phyloP scores from a whole-genome alignment of 2,329 filamentous ascomycete genomes.

The Hirsutella rhossiliensis region DNA sequence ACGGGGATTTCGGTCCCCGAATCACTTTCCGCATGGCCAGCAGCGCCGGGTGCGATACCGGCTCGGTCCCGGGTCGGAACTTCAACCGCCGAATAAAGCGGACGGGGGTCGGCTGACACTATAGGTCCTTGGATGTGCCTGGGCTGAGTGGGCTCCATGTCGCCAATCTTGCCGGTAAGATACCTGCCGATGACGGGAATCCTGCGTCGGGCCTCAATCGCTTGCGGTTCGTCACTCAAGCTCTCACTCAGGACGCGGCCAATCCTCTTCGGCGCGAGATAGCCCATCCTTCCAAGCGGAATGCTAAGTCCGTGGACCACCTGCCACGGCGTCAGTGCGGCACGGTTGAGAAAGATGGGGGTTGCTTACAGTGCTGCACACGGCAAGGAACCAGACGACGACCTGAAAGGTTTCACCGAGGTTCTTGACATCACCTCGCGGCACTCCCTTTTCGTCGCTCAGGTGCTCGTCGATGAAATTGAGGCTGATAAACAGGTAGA shows the following conservation, averaged over 20 bases:
- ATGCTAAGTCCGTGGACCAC: slow-evolving; percentile 71
- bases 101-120: neutral
- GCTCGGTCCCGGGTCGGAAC: neutral
- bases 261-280: slow-evolving; percentile 51
- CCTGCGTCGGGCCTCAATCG: neutral
- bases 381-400: slow-evolving; percentile 75
- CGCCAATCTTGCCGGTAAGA: neutral
- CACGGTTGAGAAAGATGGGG: neutral
- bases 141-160: neutral
- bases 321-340: slow-evolving; percentile 5
- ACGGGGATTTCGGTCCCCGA: neutral
- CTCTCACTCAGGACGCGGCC: slow-evolving; percentile 13
- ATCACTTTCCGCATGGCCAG: neutral
- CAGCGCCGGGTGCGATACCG: neutral
- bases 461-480: slow-evolving; percentile 54
- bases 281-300: slow-evolving; percentile 56
- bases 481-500: slow-evolving; percentile 72
- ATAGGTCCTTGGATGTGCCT: neutral
- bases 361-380: slow-evolving; percentile 68
- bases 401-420: slow-evolving; percentile 56
- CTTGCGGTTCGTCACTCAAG: slow-evolving; percentile 1
- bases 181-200: neutral
- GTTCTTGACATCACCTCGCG: slow-evolving; percentile 51
- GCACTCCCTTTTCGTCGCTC: slow-evolving; percentile 42
- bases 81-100: neutral